Evolutionary conservation across 345 rosid genomes (phyloP), one percentile per base, ranked within the genome.

Genomic region (Brassica rapa): DNA sequence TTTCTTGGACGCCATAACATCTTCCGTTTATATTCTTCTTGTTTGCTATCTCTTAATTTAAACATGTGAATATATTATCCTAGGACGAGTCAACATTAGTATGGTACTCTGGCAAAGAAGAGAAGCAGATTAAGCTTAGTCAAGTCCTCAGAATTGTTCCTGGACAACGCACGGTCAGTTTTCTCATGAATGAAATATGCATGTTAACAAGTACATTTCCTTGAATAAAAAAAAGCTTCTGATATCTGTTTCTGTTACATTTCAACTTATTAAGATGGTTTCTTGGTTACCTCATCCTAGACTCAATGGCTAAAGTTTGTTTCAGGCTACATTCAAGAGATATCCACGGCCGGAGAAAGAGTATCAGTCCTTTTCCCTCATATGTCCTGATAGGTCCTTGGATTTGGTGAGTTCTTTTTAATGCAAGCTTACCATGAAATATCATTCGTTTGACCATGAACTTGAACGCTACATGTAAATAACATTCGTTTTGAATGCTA

Each of bases 291-390:
- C n/a, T 6, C 60, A 41, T 43, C 73, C 9, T 59, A 79, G 63
- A 72, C 77, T 67, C 77, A 79, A 59, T 3, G 12, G 19, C 37
- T 62, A 15, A 24, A 68, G 75, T 78, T 53, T 73, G 68, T 74
- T 84, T 74, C 93, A 95, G 98, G 91, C 93, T 77, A 86, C 87
- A 68, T 95, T 95, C 87, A 93, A 91, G 82, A 85, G 99, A 69
- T 86, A 93, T 84, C 99, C 98, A 49, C 89, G 94, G 9, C 99
- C 97, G 3, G 98, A 95, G 85, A 95, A 95, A 87, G 98, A 93
- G 76, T 95, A 93, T 75, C 99, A 95, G 74, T 95, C 99, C 27
- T 95, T 95, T 89, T 95, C 99, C 39, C 93, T 94, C 74, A 84
- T 92, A 77, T 90, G 83, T 77, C 85, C 68, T 64, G 99, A 93